Conservation (phyloP, 768 basidiomycete species). For the Lyophyllum decastes region DNA sequence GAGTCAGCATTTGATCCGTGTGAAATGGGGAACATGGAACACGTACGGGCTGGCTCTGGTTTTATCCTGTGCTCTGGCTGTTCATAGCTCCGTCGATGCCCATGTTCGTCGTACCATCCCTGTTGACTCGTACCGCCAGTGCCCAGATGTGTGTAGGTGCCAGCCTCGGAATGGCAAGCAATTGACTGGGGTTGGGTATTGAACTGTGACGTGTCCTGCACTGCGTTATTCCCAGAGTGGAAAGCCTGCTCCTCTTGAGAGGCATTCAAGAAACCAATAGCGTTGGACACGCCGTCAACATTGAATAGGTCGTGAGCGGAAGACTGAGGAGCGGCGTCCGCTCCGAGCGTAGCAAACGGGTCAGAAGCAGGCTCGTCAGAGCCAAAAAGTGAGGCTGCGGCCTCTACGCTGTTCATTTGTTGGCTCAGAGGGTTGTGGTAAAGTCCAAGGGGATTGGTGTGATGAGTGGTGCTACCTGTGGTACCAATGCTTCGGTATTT, state of each 20-base stretch:
- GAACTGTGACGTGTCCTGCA: slow-evolving; percentile 17
- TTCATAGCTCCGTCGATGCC: slow-evolving; percentile 25
- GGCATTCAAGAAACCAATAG: slow-evolving; percentile 7
- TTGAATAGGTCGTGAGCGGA: slow-evolving; percentile 24
- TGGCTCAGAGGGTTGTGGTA: background rate
- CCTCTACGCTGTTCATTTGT: slow-evolving; percentile 67
- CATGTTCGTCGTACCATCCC: slow-evolving; percentile 30
- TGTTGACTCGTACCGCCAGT: slow-evolving; percentile 21
- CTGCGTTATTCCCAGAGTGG: background rate
- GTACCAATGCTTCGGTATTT: slow-evolving; percentile 30
- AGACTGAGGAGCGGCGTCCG: slow-evolving; percentile 20
- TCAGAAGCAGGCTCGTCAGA: slow-evolving; percentile 61
- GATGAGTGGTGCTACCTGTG: slow-evolving; percentile 4
- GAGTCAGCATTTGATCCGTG: background rate
- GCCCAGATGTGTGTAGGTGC: slow-evolving; percentile 7
- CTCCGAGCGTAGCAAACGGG: slow-evolving; percentile 63
- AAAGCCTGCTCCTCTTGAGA: background rate
- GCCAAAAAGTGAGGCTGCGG: slow-evolving; percentile 82
- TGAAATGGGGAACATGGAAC: background rate
- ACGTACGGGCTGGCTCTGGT: slow-evolving; percentile 7
- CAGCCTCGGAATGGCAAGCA: slow-evolving; percentile 9
- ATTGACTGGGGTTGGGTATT: slow-evolving; percentile 20
- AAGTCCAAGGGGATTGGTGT: slow-evolving; percentile 9
- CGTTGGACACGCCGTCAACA: slow-evolving; percentile 9
- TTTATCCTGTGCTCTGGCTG: slow-evolving; percentile 12